Evolutionary conservation across 108 stramenopile genomes (phyloP).

Genomic region (Thalassiosira profunda): DNA sequence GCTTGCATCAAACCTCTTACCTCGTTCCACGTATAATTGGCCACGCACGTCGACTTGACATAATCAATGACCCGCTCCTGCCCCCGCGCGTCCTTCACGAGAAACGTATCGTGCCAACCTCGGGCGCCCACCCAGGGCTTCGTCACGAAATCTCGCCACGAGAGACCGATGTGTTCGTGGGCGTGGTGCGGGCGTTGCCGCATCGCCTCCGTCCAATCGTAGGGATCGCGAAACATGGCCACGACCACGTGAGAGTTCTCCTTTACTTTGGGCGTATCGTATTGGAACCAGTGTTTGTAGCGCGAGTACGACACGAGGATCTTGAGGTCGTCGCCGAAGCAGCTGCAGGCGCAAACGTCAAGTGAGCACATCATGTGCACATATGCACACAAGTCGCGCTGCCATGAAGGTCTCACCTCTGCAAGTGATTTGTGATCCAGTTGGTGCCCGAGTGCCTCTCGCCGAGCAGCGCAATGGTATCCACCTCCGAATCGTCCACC

Average conservation of each 20-base stretch:
- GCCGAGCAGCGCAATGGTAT: slow-evolving; percentile 75
- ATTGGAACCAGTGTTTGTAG: slow-evolving; percentile 52
- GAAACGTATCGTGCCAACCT: slow-evolving; percentile 28
- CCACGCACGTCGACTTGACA: too few species aligned
- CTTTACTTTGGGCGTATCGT: too few species aligned
- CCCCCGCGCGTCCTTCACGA: too few species aligned
- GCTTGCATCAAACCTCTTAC: too few species aligned
- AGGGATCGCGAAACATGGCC: slow-evolving; percentile 52
- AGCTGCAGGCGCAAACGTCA: too few species aligned
- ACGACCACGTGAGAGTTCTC: slow-evolving; percentile 50
- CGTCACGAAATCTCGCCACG: slow-evolving; percentile 49
- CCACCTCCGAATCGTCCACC: too few species aligned
- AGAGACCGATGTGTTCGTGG: slow-evolving; percentile 46
- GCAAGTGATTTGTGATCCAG: slow-evolving; percentile 84
- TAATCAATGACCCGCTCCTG: too few species aligned
- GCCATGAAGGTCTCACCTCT: too few species aligned
- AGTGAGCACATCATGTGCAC: too few species aligned
- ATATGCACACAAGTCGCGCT: too few species aligned
- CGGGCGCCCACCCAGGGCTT: slow-evolving; percentile 50
- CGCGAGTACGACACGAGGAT: slow-evolving; percentile 30
- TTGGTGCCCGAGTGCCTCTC: slow-evolving; percentile 89
- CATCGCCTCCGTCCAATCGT: slow-evolving; percentile 72
- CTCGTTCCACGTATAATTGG: too few species aligned
- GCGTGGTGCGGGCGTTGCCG: slow-evolving; percentile 51
- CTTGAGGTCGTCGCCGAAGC: slow-evolving; percentile 24